These are phyloP conservation scores for Starmerella gropengiesseri DNA, from an alignment of 805 yeast species.

Conservation along the genomic window DNA sequence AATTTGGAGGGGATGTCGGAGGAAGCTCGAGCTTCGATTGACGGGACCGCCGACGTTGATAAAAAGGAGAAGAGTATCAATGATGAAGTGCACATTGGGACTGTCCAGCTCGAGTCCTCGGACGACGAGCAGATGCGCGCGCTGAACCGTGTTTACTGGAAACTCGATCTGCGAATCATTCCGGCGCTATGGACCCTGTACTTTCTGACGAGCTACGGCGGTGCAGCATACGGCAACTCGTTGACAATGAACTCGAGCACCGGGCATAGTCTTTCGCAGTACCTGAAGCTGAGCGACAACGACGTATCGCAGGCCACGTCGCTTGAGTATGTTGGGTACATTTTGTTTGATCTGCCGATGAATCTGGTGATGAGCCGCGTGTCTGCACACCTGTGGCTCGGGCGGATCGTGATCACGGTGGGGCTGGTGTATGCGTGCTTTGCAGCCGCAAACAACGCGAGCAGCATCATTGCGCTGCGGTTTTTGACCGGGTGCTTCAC, in stretches of 20 bases:
- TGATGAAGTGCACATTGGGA: not conserved
- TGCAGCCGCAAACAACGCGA: slow-evolving; percentile 41
- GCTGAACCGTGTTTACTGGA: slow-evolving; percentile 33
- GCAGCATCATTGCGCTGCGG: slow-evolving; percentile 60
- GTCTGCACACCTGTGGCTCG: slow-evolving; percentile 76
- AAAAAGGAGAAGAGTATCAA: too few relatives aligned
- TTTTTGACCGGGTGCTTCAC: slow-evolving; percentile 65
- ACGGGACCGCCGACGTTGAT: too few relatives aligned
- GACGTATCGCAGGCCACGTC: slow-evolving; percentile 68
- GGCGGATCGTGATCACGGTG: slow-evolving; percentile 64
- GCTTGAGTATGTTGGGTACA: slow-evolving; percentile 69
- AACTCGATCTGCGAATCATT: slow-evolving; percentile 58
- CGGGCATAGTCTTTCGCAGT: slow-evolving; percentile 50
- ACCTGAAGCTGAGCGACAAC: slow-evolving; percentile 42
- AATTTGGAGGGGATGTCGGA: too few relatives aligned
- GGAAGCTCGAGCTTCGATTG: too few relatives aligned
- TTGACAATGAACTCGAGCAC: slow-evolving; percentile 60
- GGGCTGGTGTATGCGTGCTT: slow-evolving; percentile 72
- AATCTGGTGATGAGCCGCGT: slow-evolving; percentile 71
- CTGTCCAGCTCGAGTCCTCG: not conserved
- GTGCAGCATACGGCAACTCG: slow-evolving; percentile 67
- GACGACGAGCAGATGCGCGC: not conserved
- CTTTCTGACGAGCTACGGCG: slow-evolving; percentile 69
- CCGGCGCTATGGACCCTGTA: slow-evolving; percentile 76
- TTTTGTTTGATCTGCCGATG: slow-evolving; percentile 81